A percentile compares a stretch with the other conserved stretches of the same genome.
These are phyloP conservation scores for Arthrobotrys sphaeroides DNA, from an alignment of 2,329 filamentous ascomycete genomes.

Conservation along the genomic window DNA sequence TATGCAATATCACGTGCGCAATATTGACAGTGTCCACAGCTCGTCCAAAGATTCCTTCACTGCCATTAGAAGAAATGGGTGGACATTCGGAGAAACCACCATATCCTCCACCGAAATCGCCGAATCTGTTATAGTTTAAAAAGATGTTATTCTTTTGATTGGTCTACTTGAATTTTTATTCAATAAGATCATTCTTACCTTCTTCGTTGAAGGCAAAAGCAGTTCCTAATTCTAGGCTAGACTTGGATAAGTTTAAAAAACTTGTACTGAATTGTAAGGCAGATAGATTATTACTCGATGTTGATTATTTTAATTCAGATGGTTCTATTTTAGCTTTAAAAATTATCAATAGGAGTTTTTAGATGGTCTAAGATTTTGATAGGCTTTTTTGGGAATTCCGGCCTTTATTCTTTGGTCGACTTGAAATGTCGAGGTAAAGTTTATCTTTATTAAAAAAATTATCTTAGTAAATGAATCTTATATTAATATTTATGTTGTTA, in stretches of 20 bases:
- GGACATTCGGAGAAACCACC: slow-evolving; percentile 51
- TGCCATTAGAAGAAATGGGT: slow-evolving; percentile 47
- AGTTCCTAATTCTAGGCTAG: slow-evolving; percentile 38
- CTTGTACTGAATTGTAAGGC: slow-evolving; percentile 54
- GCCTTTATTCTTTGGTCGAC: slow-evolving; percentile 65
- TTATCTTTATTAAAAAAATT: slow-evolving; percentile 71
- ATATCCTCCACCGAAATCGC: slow-evolving; percentile 45
- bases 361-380: slow-evolving; percentile 83
- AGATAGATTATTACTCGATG: slow-evolving; percentile 61
- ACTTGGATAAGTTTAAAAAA: slow-evolving; percentile 62
- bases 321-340: slow-evolving; percentile 84
- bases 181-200: slow-evolving; percentile 58
- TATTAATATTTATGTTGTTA: slow-evolving; percentile 69
- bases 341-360: slow-evolving; percentile 85
- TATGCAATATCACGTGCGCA: slow-evolving; percentile 75
- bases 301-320: slow-evolving; percentile 71
- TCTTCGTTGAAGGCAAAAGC: slow-evolving; percentile 55
- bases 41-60: slow-evolving; percentile 56
- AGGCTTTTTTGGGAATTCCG: slow-evolving; percentile 67
- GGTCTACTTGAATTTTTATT: slow-evolving; percentile 52
- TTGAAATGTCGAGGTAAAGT: slow-evolving; percentile 80
- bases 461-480: slow-evolving; percentile 66
- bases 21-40: slow-evolving; percentile 68
- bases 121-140: slow-evolving; percentile 40
- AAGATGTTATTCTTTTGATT: slow-evolving; percentile 40